Base-by-base conservation (phyloP, 176 grass and related monocot genomes). In the Paspalum vaginatum region DNA sequence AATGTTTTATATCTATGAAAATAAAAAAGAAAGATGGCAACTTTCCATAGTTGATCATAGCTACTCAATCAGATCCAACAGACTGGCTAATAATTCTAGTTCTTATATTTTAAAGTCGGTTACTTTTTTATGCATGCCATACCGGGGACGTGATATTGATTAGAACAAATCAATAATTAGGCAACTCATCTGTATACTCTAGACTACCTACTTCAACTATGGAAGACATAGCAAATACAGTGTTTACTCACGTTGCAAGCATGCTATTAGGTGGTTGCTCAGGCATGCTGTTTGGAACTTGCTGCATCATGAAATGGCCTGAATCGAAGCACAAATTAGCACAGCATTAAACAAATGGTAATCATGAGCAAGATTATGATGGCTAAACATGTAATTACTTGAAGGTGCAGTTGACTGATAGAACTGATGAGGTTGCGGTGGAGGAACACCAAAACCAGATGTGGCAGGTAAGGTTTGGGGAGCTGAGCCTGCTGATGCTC, bases 241-340 rank as follows among this genome's bases (percentile, higher is more conserved):
- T 20, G 27, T 57, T 22, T 72, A 77, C 79, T 76, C 63, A 90
- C 86, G 76, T 72, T 54, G 90, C 72, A 81, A 87, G 78, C 82
- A 90, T 83, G 60, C 61, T 79, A 83, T 72, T 89, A 78, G 88
- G 86, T 66, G 82, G 53, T 77, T 98, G 92, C 74, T 86, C 81
- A 26, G 88, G 52, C 47, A 88, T 90, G 57, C 70, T 86, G 63
- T 75, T 90, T 70, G 83, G 88, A 81, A 70, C 38, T 75, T 93
- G 90, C 70, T 89, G 92, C 84, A 90, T 91, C 92, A 87, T 89
- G 72, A 89, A 91, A 79, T 85, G 92, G 47, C 86, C 96, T 99
- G 90, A 88, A 79, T 86, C 85, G 56, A 79, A 75, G 21, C 87
- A 84, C 16, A 74, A 81, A 67, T 85, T 87, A 89, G 78, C 43